Base-by-base conservation (phyloP, 331 rosid genomes). In the Pyracantha coccinea region DNA sequence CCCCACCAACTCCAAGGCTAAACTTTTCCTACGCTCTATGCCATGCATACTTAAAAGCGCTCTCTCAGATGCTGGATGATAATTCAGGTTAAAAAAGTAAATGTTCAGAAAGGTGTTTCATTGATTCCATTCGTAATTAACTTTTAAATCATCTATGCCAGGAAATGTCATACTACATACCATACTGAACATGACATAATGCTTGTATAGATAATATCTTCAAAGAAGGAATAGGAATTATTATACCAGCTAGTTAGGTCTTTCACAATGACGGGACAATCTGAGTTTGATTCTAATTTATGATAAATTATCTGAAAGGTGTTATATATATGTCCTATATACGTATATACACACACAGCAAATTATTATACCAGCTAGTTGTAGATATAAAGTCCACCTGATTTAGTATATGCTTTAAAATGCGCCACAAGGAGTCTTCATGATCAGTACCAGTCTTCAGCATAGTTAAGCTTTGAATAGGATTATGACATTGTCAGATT, bases 401-500 rank as follows among this genome's bases (percentile, higher is more conserved):
- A 41, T 19, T 45, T 45, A 53, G 74, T 52, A 53, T 53, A 29
- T 57, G 66, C 53, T 55, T 23, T 57, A 20, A 32, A 55, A 21
- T 21, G 21, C 31, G 35, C 21, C 32, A 55, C 23, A 24, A 12
- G 33, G 66, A 25, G 66, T 60, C 66, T 19, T 57, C 21, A 11
- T 10, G 14, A 11, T 57, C 4, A 21, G 63, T 57, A 7, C 4
- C 10, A 17, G 23, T 53, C 59, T 9, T 53, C 59, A 19, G 59
- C 0, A 53, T 53, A 53, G 24, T 53, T 20, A 17, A 53, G 81
- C 77, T 60, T 71, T 31, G 55, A 73, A 77, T 12, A 72, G 20
- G 82, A 73, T 70, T 60, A 59, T 41, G 44, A 78, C 8, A 69
- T 58, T 66, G 20, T 64, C 27, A 79, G 79, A 79, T 87, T 85